Percentiles rank a stretch among this genome's conserved stretches.
phyloP scores from a whole-genome alignment of 495 filamentous ascomycete genomes.

The Hyphodiscus hymeniophilus region DNA sequence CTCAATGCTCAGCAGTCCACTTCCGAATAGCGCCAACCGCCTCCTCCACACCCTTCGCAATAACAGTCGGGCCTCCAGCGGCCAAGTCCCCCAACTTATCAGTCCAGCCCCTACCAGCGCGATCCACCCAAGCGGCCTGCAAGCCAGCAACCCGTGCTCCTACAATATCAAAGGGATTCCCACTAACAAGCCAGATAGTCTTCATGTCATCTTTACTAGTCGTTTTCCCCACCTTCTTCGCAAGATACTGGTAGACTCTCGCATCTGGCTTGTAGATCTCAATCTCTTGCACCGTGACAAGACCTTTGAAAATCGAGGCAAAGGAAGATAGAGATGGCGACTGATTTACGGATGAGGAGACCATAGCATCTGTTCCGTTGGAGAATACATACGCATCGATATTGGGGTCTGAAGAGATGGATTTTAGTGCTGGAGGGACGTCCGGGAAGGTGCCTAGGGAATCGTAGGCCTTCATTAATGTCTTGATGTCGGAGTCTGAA shows the following conservation, averaged over 20 bases:
- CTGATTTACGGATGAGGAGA: slow-evolving; percentile 47
- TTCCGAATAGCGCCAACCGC: slow-evolving; percentile 34
- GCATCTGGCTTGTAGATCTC: slow-evolving; percentile 60
- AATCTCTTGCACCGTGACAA: slow-evolving; percentile 55
- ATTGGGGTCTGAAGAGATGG: slow-evolving; percentile 28
- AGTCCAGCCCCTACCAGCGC: slow-evolving; percentile 33
- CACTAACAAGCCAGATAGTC: slow-evolving; percentile 65
- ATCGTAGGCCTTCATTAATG: slow-evolving; percentile 60
- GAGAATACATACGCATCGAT: slow-evolving; percentile 61
- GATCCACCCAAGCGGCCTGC: slow-evolving; percentile 51
- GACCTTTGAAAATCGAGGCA: slow-evolving; percentile 38
- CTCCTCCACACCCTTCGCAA: slow-evolving; percentile 41
- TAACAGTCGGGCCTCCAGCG: slow-evolving; percentile 32
- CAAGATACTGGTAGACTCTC: slow-evolving; percentile 55
- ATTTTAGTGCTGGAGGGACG: slow-evolving; percentile 42
- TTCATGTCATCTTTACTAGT: slow-evolving; percentile 26
- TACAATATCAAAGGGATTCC: slow-evolving; percentile 77
- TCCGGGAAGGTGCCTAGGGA: slow-evolving; percentile 63
- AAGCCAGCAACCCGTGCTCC: slow-evolving; percentile 46
- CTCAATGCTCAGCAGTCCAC: slow-evolving; percentile 13
- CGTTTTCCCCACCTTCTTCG: slow-evolving; percentile 36
- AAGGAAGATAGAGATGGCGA: slow-evolving; percentile 46
- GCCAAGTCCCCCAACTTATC: slow-evolving; percentile 38
- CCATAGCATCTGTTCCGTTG: slow-evolving; percentile 61
- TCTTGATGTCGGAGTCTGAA: slow-evolving; percentile 28